Conservation (phyloP, 441 rosid genomes). For the Pelargonium hybrid region DNA sequence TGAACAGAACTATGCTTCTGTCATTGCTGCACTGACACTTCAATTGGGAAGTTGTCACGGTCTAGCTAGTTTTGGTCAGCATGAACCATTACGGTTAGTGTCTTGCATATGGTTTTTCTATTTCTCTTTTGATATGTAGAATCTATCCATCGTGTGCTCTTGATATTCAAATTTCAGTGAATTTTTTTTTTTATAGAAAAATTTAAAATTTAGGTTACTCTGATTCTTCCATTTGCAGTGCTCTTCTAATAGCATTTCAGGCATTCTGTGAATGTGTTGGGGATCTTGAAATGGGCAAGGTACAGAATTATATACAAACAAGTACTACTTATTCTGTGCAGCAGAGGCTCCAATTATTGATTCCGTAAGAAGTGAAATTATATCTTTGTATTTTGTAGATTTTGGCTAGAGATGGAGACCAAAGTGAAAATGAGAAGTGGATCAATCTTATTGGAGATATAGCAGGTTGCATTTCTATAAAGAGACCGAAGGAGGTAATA, state of each 20-base stretch:
- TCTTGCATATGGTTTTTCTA: conserved; percentile 4
- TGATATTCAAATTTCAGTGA: conserved; percentile 13
- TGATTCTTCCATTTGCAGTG: conserved; percentile 42
- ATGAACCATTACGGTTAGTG: conserved; percentile 72
- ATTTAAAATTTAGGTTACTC: conserved; percentile 2
- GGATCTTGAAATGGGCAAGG: conserved; percentile 99
- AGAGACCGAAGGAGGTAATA: conserved; percentile 94
- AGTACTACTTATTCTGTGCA: conserved; percentile 4
- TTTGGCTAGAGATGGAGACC: conserved; percentile 87
- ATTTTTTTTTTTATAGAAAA: neutral
- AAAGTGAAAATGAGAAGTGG: conserved; percentile 87
- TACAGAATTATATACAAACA: conserved; percentile 21
- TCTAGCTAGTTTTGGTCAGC: conserved; percentile 73
- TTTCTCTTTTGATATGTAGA: neutral
- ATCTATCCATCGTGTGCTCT: conserved; percentile 8
- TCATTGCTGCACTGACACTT: conserved; percentile 77
- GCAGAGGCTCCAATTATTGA: conserved; percentile 10
- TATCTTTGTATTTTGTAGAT: conserved; percentile 38
- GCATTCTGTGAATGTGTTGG: conserved; percentile 99
- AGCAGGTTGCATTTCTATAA: conserved; percentile 86
- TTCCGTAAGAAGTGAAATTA: conserved; percentile 10
- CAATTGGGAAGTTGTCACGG: conserved; percentile 95
- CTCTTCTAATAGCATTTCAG: conserved; percentile 80
- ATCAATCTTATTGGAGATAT: conserved; percentile 75
- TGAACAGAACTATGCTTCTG: conserved; percentile 84